Evolutionary conservation across 139 green algal genomes (phyloP).

Genomic region (Coelastrella sp.): DNA sequence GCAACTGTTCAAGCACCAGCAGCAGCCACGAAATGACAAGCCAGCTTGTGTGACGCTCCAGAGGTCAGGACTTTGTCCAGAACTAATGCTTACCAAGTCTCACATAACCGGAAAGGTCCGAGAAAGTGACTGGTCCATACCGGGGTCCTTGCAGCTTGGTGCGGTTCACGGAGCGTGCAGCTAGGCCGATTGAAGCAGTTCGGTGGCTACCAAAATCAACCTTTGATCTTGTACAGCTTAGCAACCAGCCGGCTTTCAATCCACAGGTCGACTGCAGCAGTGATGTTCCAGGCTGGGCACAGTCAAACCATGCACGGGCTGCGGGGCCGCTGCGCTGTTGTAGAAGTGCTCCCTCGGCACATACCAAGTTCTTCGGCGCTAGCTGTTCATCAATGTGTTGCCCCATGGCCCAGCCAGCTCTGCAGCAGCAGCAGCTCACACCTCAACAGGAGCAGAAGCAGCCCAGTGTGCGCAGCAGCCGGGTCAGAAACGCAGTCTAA

Average conservation of each 20-base stretch:
- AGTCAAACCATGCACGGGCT: background rate
- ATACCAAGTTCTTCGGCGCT: background rate
- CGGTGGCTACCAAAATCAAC: background rate
- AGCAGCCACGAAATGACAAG: too few relatives aligned
- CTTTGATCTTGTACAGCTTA: background rate
- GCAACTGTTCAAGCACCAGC: too few relatives aligned
- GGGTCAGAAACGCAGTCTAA: background rate
- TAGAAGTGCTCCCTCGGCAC: background rate
- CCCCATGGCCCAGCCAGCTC: background rate
- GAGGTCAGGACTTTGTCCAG: too few relatives aligned
- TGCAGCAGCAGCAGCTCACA: background rate
- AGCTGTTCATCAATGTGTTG: background rate
- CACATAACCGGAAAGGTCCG: too few relatives aligned
- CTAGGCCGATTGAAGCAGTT: too few relatives aligned
- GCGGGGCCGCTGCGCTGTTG: background rate
- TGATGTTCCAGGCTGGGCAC: background rate
- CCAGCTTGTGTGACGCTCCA: too few relatives aligned
- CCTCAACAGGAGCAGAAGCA: background rate
- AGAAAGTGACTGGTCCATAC: too few relatives aligned
- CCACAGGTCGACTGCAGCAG: background rate
- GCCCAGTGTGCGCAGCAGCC: slow-evolving; percentile 15
- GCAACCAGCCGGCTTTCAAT: too few relatives aligned
- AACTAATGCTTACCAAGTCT: too few relatives aligned
- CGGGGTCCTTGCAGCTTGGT: background rate
- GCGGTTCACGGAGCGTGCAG: too few relatives aligned